phyloP scores from a whole-genome alignment of 164 flowering plant species.

The Amborella trichopoda region DNA sequence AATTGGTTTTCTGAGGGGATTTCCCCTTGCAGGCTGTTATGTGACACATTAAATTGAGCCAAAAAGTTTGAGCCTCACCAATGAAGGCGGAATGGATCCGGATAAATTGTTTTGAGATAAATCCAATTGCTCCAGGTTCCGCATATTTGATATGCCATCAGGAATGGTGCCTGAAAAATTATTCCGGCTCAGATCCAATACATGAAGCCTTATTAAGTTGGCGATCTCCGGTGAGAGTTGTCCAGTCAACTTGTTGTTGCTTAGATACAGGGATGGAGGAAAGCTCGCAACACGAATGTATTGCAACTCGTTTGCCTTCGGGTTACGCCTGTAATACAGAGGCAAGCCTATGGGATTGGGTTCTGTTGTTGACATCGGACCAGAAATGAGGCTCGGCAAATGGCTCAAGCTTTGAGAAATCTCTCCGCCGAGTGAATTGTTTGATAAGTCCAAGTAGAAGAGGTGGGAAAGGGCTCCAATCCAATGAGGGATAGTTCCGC shows the following conservation, averaged over 20 bases:
- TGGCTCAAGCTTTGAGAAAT: slow-evolving; percentile 47
- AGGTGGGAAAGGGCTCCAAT: slow-evolving; percentile 54
- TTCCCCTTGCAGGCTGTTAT: not conserved
- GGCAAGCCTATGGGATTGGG: slow-evolving; percentile 2
- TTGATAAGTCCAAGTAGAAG: slow-evolving; percentile 77
- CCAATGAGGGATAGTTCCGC: slow-evolving; percentile 63
- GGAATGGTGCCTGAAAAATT: slow-evolving; percentile 8
- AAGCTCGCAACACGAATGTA: slow-evolving; percentile 11
- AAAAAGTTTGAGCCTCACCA: slow-evolving; percentile 2
- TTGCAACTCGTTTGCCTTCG: not conserved
- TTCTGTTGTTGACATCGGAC: too few species aligned
- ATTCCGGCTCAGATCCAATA: slow-evolving; percentile 12
- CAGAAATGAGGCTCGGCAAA: too few species aligned
- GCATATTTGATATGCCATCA: slow-evolving; percentile 9
- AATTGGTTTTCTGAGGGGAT: not conserved
- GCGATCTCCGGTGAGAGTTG: slow-evolving; percentile 15
- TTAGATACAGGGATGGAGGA: slow-evolving; percentile 11
- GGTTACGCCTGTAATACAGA: slow-evolving; percentile 4
- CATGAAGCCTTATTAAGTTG: slow-evolving; percentile 7
- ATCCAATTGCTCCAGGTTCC: slow-evolving; percentile 12
- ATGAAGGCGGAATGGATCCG: slow-evolving; percentile 15
- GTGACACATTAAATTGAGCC: not conserved
- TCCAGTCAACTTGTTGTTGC: slow-evolving; percentile 10
- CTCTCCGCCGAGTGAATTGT: slow-evolving; percentile 71
- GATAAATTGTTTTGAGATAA: slow-evolving; percentile 12